phyloP scores from a whole-genome alignment of 257 asterid species.

The Ehretia macrophylla region DNA sequence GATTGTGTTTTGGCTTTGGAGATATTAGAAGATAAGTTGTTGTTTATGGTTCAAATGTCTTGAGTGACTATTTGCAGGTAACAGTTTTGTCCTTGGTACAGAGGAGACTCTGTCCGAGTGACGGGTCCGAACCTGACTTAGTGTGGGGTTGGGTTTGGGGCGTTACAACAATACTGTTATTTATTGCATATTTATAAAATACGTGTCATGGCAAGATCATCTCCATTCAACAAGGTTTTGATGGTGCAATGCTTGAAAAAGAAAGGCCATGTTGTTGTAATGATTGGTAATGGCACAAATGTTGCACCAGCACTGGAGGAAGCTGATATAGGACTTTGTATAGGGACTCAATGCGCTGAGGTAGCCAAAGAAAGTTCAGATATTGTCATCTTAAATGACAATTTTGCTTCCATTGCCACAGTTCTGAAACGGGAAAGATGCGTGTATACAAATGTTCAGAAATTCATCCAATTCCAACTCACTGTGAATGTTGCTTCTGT shows the following conservation, averaged over 20 bases:
- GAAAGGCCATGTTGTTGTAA: conserved; percentile 28
- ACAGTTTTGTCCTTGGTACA: too few relatives aligned
- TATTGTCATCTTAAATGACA: conserved; percentile 31
- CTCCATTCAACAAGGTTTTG: conserved; percentile 17
- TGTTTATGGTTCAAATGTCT: too few relatives aligned
- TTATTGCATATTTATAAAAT: too few relatives aligned
- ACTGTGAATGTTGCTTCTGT: conserved; percentile 40
- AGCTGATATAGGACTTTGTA: conserved; percentile 33
- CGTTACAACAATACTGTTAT: too few relatives aligned
- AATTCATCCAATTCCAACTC: conserved; percentile 42
- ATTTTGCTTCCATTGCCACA: conserved; percentile 31
- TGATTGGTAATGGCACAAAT: conserved; percentile 36
- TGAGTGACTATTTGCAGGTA: too few relatives aligned
- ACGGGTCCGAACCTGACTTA: too few relatives aligned
- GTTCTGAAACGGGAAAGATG: conserved; percentile 38
- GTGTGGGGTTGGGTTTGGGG: too few relatives aligned
- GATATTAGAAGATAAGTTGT: too few relatives aligned
- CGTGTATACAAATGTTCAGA: conserved; percentile 35
- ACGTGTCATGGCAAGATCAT: conserved; percentile 22
- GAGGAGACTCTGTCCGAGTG: too few relatives aligned
- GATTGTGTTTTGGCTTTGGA: too few relatives aligned
- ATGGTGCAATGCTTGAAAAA: conserved; percentile 21
- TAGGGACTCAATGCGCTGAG: conserved; percentile 38
- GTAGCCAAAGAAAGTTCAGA: conserved; percentile 39
- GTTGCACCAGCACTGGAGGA: conserved; percentile 34